Conservation (phyloP, 2,329 filamentous ascomycete species). For the Verticillium albo-atrum region DNA sequence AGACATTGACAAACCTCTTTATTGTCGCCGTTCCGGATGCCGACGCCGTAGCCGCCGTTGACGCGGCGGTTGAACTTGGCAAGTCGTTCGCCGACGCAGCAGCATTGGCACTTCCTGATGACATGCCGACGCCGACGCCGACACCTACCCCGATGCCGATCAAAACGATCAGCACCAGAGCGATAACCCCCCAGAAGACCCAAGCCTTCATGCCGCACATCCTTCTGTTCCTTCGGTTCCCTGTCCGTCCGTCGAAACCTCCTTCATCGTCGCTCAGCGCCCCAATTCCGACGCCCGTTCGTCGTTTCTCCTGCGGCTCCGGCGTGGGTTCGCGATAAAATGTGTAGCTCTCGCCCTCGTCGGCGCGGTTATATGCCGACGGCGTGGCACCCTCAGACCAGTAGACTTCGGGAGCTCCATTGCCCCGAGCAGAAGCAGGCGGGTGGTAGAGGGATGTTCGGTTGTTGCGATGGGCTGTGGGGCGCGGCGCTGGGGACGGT, state of each 20-base stretch:
- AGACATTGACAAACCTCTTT: background rate
- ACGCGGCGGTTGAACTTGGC: conserved; percentile 8
- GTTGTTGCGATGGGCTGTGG: background rate
- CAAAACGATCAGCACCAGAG: conserved; percentile 23
- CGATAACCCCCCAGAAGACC: conserved; percentile 29
- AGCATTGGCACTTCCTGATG: conserved; percentile 3
- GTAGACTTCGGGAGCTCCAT: background rate
- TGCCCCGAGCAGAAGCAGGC: background rate
- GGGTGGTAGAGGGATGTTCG: conserved; percentile 1
- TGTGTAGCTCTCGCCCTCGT: conserved; percentile 20
- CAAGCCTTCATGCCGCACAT: conserved; percentile 24
- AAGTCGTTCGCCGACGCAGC: conserved; percentile 2
- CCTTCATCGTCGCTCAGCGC: conserved; percentile 5
- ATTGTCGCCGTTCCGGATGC: background rate
- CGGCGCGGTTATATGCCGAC: conserved; percentile 7
- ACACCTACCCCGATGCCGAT: conserved; percentile 36
- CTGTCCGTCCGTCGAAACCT: conserved; percentile 4
- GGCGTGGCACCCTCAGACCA: conserved; percentile 2
- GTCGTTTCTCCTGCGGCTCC: conserved; percentile 16
- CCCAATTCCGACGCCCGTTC: conserved; percentile 5
- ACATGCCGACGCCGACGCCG: conserved; percentile 28
- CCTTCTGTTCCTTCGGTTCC: conserved; percentile 7
- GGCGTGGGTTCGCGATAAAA: conserved; percentile 37
- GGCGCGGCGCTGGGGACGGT: background rate
- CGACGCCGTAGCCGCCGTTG: background rate